These are phyloP conservation scores for Cryptococcus sp. DNA, from an alignment of 1,284 basidiomycete genomes.

Conservation along the genomic window DNA sequence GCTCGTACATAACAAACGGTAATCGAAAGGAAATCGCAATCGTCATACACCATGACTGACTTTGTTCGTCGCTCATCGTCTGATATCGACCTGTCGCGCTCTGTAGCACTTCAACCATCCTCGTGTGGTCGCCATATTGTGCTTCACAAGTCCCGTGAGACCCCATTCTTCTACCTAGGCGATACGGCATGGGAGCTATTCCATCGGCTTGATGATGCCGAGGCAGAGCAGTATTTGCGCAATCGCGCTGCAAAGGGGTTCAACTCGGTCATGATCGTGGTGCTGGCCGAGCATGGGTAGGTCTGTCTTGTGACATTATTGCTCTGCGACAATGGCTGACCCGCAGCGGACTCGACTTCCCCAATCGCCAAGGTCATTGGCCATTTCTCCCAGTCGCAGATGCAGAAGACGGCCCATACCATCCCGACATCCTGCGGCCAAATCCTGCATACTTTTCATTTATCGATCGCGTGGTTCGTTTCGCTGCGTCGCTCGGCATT, in stretches of 20 bases:
- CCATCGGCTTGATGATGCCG: constrained; percentile 13
- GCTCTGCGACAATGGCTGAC: neutral
- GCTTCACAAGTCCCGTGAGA: neutral
- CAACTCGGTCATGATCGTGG: constrained; percentile 14
- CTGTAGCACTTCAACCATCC: constrained; percentile 5
- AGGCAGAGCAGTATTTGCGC: constrained; percentile 15
- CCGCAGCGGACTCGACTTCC: constrained; percentile 11
- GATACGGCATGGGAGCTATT: constrained; percentile 29
- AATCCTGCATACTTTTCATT: constrained; percentile 13
- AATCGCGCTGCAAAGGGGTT: constrained; percentile 19
- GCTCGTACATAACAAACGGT: no score
- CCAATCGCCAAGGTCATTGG: constrained; percentile 15
- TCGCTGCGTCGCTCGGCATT: constrained; percentile 13
- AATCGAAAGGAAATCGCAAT: no score
- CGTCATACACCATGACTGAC: no score
- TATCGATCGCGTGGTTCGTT: constrained; percentile 11
- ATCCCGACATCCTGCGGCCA: constrained; percentile 7
- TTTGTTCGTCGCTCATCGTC: no score
- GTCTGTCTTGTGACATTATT: neutral
- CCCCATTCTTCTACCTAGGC: constrained; percentile 18
- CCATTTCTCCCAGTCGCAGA: constrained; percentile 13
- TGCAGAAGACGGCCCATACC: neutral
- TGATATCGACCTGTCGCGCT: no score
- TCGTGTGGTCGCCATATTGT: constrained; percentile 7
- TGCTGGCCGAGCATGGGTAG: constrained; percentile 18